Evolutionary conservation across 495 filamentous ascomycete genomes (phyloP).

Genomic region (Glarea lozoyensis): DNA sequence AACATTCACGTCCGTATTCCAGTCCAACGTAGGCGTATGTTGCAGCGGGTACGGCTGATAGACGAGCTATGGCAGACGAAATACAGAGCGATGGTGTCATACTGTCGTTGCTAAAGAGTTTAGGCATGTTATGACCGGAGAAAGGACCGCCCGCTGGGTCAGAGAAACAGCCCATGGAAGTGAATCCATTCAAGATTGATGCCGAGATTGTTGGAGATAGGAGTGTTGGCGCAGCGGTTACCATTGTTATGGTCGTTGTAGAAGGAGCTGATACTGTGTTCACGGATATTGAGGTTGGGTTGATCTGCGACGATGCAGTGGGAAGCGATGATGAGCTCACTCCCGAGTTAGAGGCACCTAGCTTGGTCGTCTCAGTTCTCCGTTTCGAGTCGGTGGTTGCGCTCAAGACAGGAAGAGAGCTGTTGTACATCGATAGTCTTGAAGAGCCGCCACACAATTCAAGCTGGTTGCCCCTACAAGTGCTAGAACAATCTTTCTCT

Average conservation of each 20-base stretch:
- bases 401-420: background rate
- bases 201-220: background rate
- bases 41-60: conserved; percentile 1
- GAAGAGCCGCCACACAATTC: conserved; percentile 1
- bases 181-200: conserved; percentile 3
- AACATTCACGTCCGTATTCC: conserved; percentile 18
- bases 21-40: conserved; percentile 15
- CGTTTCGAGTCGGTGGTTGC: too few relatives aligned
- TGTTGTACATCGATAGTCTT: conserved; percentile 1
- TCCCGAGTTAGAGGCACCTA: conserved; percentile 6
- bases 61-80: conserved; percentile 5
- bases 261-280: background rate
- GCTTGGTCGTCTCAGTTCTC: background rate
- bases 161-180: conserved; percentile 18
- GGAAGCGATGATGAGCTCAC: too few relatives aligned
- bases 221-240: background rate
- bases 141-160: conserved; percentile 19
- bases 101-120: conserved; percentile 12
- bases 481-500: background rate
- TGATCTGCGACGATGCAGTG: background rate
- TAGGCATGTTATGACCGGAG: conserved; percentile 20
- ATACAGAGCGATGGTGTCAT: conserved; percentile 14
- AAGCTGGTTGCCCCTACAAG: background rate
- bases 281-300: background rate
- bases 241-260: background rate